These are phyloP conservation scores for Dalbergia oliveri DNA, from an alignment of 306 rosid genomes.

Conservation along the genomic window DNA sequence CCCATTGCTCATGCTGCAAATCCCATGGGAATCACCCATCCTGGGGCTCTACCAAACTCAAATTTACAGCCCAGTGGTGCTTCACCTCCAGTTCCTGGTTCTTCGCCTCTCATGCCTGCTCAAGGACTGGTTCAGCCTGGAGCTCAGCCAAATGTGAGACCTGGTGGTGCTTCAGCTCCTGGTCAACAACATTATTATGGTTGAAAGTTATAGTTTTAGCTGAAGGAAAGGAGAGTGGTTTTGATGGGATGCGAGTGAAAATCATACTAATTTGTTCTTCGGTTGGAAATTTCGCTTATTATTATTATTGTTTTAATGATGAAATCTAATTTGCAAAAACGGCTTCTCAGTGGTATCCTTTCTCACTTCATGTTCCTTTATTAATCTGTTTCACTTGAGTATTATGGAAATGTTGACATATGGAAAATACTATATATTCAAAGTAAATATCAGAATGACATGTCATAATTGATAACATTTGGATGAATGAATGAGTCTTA, in stretches of 20 bases:
- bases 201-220: constrained; percentile 14
- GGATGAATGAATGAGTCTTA: too few relatives aligned
- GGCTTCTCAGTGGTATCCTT: constrained; percentile 9
- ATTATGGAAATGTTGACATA: constrained; percentile 4
- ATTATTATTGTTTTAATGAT: constrained; percentile 17
- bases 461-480: too few relatives aligned
- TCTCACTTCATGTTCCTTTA: constrained; percentile 10
- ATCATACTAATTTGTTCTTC: constrained; percentile 19
- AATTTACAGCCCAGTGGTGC: constrained; percentile 56
- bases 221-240: constrained; percentile 29
- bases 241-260: constrained; percentile 29
- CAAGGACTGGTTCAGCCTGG: constrained; percentile 45
- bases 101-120: constrained; percentile 44
- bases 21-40: constrained; percentile 44
- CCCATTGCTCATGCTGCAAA: constrained; percentile 2
- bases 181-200: constrained; percentile 55
- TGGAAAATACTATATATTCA: neutral
- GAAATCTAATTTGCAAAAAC: constrained; percentile 19
- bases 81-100: constrained; percentile 56
- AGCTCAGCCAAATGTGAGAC: constrained; percentile 47
- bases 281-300: constrained; percentile 23
- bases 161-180: constrained; percentile 47
- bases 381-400: neutral
- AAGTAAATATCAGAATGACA: too few relatives aligned
- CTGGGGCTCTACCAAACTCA: constrained; percentile 49